Base-by-base conservation (phyloP, 2,329 filamentous ascomycete genomes). In the Plectosphaerella sp. region DNA sequence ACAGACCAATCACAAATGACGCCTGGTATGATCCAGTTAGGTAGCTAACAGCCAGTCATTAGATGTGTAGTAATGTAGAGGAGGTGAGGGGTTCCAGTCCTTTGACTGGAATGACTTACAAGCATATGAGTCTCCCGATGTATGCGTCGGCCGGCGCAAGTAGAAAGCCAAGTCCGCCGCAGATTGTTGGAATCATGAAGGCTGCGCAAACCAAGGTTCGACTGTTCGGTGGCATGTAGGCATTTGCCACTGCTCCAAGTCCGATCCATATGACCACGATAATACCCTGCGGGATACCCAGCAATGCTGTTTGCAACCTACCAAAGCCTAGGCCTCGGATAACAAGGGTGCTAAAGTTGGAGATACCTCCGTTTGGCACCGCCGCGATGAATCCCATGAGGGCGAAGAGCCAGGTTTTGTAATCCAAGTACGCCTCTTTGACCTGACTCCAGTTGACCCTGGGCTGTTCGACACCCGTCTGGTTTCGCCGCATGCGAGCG, bases 341-440 rank as follows among this genome's bases (percentile, higher is more conserved):
- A 53, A 85, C 81, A n/a, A 85, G 72, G 0, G 80, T 70, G 15
- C 77, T 78, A 50, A 85, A 85, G 57, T 83, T 84, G 28, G 73
- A 77, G 51, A 84, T 82, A 28, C 80, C 82, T 5, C 81, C 82
- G 49, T 84, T 85, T 2, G 73, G 73, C 2, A 78, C 67, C 57
- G 81, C 82, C 55, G 72, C 73, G 52, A 82, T 73, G 35, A 76
- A 66, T 0, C 78, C 80, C 0, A 84, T 64, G 3, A 77, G 49
- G 35, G 79, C 81, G 58, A 84, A 82, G 15, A 84, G 68, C 64
- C 80, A 84, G 0, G 80, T 72, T 64, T 84, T 84, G 58, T 78
- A 76, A 60, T 85, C 82, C 41, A 67, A 62, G 47, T 82, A 78
- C 0, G 80, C 79, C 57, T 85, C 82, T 12, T 67, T 60, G 47